Conservation (phyloP, 768 basidiomycete species). For the Tephrocybe sp. region DNA sequence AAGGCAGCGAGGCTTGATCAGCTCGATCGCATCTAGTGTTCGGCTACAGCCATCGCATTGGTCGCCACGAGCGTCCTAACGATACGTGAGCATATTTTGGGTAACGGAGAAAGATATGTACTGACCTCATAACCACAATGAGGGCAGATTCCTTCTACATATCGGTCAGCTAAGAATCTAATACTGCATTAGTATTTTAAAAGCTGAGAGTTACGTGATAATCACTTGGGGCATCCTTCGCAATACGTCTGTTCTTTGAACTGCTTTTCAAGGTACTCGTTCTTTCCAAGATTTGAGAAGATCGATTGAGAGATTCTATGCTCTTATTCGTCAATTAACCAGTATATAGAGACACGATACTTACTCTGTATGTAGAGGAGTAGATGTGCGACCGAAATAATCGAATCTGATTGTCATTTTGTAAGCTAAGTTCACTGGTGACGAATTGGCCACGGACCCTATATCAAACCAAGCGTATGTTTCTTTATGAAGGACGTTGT, state of each 20-base stretch:
- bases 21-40: constrained; percentile 90
- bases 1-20: constrained; percentile 93
- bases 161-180: constrained; percentile 95
- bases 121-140: constrained; percentile 84
- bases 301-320: constrained; percentile 87
- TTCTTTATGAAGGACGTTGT: constrained; percentile 82
- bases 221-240: constrained; percentile 83
- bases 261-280: constrained; percentile 77
- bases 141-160: constrained; percentile 97
- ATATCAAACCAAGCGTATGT: constrained; percentile 99
- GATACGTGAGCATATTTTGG: neutral
- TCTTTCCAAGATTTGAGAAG: constrained; percentile 80
- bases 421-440: constrained; percentile 3
- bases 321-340: neutral
- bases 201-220: neutral
- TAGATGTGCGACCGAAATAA: constrained; percentile 94
- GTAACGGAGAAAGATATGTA: neutral
- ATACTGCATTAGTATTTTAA: neutral
- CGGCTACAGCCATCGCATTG: constrained; percentile 95
- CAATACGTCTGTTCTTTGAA: constrained; percentile 94
- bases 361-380: constrained; percentile 85
- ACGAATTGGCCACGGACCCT: constrained; percentile 48
- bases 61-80: constrained; percentile 92
- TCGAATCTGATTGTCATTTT: constrained; percentile 66
- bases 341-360: constrained; percentile 18